phyloP scores from a whole-genome alignment of 2,329 filamentous ascomycete species.

The Pyrenophora teres region DNA sequence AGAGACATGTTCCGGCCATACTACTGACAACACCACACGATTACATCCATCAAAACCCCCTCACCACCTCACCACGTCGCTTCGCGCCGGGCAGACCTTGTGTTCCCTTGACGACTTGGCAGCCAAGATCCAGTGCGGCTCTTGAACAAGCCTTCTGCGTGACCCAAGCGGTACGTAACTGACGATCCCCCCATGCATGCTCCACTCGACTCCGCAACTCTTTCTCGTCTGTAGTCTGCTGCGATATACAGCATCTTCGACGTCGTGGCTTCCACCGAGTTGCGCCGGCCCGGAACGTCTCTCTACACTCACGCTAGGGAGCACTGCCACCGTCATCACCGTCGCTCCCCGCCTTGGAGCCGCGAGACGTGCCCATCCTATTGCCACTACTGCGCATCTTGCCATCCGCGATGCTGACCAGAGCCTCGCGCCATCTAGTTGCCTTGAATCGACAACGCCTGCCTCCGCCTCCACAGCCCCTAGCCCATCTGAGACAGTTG shows the following conservation, averaged over 20 bases:
- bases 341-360: constrained; percentile 29
- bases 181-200: constrained; percentile 15
- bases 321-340: constrained; percentile 29
- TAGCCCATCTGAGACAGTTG: constrained; percentile 38
- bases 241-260: constrained; percentile 5
- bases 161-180: constrained; percentile 36
- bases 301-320: constrained; percentile 21
- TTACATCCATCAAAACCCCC: too few species aligned
- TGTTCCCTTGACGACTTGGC: constrained; percentile 31
- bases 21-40: too few species aligned
- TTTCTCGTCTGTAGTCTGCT: constrained; percentile 3
- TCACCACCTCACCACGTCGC: background rate
- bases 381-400: constrained; percentile 27
- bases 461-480: constrained; percentile 24
- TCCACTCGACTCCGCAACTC: background rate
- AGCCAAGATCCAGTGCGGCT: constrained; percentile 32
- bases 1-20: too few species aligned
- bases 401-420: constrained; percentile 42
- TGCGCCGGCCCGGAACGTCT: constrained; percentile 16
- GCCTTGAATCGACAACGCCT: constrained; percentile 14
- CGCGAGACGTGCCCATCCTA: constrained; percentile 18
- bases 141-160: constrained; percentile 29
- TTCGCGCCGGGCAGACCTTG: constrained; percentile 10
- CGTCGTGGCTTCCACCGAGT: constrained; percentile 11
- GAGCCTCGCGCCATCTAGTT: constrained; percentile 28